Conservation (phyloP, 1,139 yeast genomes). For the Debaryomyces subglobosus region DNA sequence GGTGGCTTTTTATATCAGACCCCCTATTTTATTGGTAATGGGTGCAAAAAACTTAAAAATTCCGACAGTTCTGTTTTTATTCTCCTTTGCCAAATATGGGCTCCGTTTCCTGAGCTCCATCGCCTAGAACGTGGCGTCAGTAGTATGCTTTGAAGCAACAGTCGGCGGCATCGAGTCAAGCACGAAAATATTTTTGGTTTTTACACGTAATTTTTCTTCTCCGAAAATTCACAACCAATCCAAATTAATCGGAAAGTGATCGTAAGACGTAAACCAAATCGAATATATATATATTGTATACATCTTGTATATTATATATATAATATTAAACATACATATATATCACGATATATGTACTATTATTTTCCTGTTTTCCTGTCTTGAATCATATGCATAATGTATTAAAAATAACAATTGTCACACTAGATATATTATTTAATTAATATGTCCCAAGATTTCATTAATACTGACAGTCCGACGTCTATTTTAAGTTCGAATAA, state of each 20-base stretch:
- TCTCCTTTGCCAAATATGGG: too few species aligned
- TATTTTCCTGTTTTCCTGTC: not conserved
- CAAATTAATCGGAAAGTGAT: conserved; percentile 6
- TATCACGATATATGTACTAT: not conserved
- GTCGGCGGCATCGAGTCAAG: not conserved
- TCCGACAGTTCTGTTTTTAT: too few species aligned
- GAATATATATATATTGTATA: conserved; percentile 3
- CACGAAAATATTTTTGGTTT: conserved; percentile 6
- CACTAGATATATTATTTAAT: not conserved
- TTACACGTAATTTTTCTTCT: not conserved
- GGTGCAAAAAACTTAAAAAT: not conserved
- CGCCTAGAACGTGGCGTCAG: not conserved
- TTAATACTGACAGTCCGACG: not conserved
- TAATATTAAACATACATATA: conserved; percentile 1
- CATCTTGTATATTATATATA: conserved; percentile 3
- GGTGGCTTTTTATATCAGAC: too few species aligned
- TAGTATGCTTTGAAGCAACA: not conserved
- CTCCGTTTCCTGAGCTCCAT: not conserved
- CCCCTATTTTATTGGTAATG: not conserved
- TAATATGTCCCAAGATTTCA: conserved; percentile 3
- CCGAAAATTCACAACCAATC: not conserved
- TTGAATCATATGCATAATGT: conserved; percentile 2
- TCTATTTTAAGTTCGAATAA: not conserved
- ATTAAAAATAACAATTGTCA: conserved; percentile 1
- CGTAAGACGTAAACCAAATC: conserved; percentile 5